Evolutionary conservation across 2,329 filamentous ascomycete species (phyloP).

Genomic region (Pseudocercospora macadamiae): DNA sequence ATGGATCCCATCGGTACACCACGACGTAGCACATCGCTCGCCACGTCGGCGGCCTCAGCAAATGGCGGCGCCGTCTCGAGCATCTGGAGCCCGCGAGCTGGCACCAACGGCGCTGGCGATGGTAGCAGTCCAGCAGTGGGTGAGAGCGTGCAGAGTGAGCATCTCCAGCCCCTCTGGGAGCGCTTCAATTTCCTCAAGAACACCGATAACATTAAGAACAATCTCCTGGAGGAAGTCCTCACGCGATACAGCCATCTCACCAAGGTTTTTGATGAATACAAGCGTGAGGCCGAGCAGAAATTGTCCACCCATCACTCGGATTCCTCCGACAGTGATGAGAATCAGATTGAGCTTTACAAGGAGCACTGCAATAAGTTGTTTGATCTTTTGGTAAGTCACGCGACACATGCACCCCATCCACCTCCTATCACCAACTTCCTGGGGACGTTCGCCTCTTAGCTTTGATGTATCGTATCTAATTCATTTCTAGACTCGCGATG

Average conservation of each 20-base stretch:
- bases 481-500: conserved; percentile 51
- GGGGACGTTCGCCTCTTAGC: no score
- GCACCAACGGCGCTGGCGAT: no score
- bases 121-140: no score
- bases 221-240: conserved; percentile 45
- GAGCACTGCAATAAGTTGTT: background rate
- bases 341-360: background rate
- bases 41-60: background rate
- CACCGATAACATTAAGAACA: conserved; percentile 37
- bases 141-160: background rate
- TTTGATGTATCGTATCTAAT: no score
- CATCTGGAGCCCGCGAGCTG: background rate
- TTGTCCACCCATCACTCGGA: background rate
- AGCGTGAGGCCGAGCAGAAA: background rate
- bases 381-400: background rate
- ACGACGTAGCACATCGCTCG: conserved; percentile 22
- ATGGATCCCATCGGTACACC: conserved; percentile 29
- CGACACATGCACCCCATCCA: no score
- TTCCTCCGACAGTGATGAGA: background rate
- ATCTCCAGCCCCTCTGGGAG: conserved; percentile 28
- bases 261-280: conserved; percentile 23
- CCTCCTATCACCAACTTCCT: no score
- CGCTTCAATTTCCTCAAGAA: conserved; percentile 39
- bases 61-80: conserved; percentile 2
- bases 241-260: conserved; percentile 43